Conservation (phyloP, 225 moss, liverwort and hornwort species). For the Marchantia polymorpha region DNA sequence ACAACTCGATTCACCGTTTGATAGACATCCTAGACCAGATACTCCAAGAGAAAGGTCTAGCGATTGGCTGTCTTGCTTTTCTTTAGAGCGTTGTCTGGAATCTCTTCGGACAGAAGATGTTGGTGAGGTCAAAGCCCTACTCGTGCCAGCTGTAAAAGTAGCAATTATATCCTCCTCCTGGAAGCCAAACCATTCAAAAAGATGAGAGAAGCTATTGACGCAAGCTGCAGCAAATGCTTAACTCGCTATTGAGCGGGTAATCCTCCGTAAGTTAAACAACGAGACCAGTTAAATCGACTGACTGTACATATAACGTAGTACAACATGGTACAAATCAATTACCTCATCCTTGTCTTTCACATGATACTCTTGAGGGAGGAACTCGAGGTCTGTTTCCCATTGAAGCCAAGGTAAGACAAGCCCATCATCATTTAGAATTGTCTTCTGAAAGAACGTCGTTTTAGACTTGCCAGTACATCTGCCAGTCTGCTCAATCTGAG, state of each 20-base stretch:
- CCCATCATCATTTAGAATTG: conserved; percentile 34
- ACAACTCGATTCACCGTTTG: conserved; percentile 27
- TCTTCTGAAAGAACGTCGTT: conserved; percentile 3
- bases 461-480: conserved; percentile 26
- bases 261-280: too few species aligned
- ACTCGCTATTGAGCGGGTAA: too few species aligned
- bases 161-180: conserved; percentile 25
- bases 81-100: conserved; percentile 5
- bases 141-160: conserved; percentile 20
- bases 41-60: conserved; percentile 27
- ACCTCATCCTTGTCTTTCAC: conserved; percentile 19
- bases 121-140: conserved; percentile 14
- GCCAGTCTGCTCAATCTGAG: conserved; percentile 37
- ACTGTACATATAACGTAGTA: neutral
- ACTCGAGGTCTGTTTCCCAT: conserved; percentile 45
- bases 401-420: conserved; percentile 47
- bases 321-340: neutral
- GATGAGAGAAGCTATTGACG: neutral
- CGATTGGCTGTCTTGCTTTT: conserved; percentile 19
- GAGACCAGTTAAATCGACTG: too few species aligned
- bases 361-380: conserved; percentile 16
- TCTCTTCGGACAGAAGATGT: conserved; percentile 1
- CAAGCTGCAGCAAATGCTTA: too few species aligned
- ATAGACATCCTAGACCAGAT: conserved; percentile 36
- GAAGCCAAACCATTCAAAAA: neutral